A percentile compares a stretch with the other conserved stretches of the same genome.
These are phyloP conservation scores for Nyssa sinensis DNA, from an alignment of 148 eudicot species.

Conservation along the genomic window DNA sequence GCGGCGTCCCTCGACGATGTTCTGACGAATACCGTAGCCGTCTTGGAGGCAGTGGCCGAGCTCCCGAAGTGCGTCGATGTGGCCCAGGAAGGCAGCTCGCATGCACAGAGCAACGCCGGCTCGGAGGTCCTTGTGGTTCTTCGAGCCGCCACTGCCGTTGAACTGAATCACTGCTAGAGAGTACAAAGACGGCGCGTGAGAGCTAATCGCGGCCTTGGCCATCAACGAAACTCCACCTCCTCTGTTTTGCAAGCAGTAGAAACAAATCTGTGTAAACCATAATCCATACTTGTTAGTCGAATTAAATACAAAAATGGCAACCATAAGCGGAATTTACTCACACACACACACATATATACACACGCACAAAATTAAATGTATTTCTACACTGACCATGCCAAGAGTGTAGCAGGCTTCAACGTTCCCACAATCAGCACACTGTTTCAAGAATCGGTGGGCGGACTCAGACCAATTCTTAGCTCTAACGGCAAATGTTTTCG, in stretches of 20 bases:
- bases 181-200: conserved; percentile 69
- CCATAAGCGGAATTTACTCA: neutral
- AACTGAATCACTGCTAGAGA: conserved; percentile 79
- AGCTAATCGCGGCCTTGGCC: conserved; percentile 76
- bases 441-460: conserved; percentile 46
- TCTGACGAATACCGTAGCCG: conserved; percentile 87
- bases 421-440: conserved; percentile 43
- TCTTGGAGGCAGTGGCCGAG: conserved; percentile 93
- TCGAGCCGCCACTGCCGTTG: conserved; percentile 83
- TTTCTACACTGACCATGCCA: conserved; percentile 43
- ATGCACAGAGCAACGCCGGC: conserved; percentile 89
- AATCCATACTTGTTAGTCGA: neutral
- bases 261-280: conserved; percentile 53
- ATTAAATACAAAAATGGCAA: neutral
- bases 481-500: conserved; percentile 37
- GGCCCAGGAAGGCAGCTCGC: conserved; percentile 83
- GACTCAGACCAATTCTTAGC: conserved; percentile 49
- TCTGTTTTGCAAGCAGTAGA: conserved; percentile 66
- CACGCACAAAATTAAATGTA: neutral
- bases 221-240: conserved; percentile 66
- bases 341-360: neutral
- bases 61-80: conserved; percentile 82
- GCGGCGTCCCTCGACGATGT: conserved; percentile 68
- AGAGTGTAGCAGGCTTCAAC: conserved; percentile 51
- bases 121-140: conserved; percentile 63